Evolutionary conservation across 805 yeast species (phyloP).

Genomic region (Pichia insulana): DNA sequence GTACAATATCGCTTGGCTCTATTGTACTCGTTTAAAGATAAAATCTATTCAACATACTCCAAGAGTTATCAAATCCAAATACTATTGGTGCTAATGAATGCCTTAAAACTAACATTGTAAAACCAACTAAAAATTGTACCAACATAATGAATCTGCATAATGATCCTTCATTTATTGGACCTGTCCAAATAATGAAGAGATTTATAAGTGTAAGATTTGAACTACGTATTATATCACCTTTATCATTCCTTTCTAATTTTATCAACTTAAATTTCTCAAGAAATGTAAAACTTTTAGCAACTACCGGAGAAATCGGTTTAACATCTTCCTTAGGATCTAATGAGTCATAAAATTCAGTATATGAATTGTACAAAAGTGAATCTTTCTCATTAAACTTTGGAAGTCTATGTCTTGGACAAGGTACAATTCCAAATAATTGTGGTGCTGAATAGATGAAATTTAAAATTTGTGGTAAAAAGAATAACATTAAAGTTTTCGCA

Average conservation of each 20-base stretch:
- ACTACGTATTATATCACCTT: slow-evolving; percentile 31
- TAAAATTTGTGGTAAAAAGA: slow-evolving; percentile 84
- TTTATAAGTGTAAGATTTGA: slow-evolving; percentile 88
- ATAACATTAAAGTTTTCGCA: slow-evolving; percentile 80
- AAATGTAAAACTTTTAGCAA: slow-evolving; percentile 32
- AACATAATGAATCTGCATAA: slow-evolving; percentile 53
- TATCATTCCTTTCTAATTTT: slow-evolving; percentile 26
- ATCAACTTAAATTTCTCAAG: slow-evolving; percentile 46
- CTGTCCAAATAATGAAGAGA: slow-evolving; percentile 72
- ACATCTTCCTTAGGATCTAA: slow-evolving; percentile 20
- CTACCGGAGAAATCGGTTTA: slow-evolving; percentile 20
- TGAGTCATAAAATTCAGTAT: slow-evolving; percentile 31
- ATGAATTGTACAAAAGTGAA: slow-evolving; percentile 71
- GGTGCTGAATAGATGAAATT: slow-evolving; percentile 90
- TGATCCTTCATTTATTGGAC: slow-evolving; percentile 81
- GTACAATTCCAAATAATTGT: slow-evolving; percentile 76
- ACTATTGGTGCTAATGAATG: slow-evolving; percentile 80
- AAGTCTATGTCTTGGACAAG: slow-evolving; percentile 92
- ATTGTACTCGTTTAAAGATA: slow-evolving; percentile 9
- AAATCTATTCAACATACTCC: slow-evolving; percentile 28
- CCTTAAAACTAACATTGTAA: slow-evolving; percentile 58
- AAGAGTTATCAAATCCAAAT: slow-evolving; percentile 81
- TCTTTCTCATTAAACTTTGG: slow-evolving; percentile 66
- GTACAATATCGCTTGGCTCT: too few species aligned
- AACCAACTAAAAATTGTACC: slow-evolving; percentile 59